These are phyloP conservation scores for Apodospora peruviana DNA, from an alignment of 495 filamentous ascomycete species.

Conservation along the genomic window DNA sequence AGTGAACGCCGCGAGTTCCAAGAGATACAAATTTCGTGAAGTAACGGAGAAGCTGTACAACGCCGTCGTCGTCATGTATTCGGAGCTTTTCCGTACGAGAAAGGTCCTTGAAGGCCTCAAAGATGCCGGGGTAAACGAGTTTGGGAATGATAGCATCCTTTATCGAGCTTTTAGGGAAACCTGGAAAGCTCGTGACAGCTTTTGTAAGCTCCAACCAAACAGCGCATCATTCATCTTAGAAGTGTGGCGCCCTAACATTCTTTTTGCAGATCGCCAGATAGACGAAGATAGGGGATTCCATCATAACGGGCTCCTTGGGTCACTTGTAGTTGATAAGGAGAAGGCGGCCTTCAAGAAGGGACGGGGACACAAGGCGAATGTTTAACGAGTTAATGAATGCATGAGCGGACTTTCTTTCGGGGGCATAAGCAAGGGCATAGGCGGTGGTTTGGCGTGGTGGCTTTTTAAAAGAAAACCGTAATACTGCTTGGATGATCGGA, in stretches of 20 bases:
- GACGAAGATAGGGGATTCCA: too few species aligned
- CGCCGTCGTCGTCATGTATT: conserved; percentile 16
- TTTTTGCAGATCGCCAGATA: not conserved
- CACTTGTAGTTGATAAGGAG: not conserved
- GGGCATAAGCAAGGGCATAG: too few species aligned
- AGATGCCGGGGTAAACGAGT: conserved; percentile 4
- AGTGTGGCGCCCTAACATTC: not conserved
- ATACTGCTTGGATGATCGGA: not conserved
- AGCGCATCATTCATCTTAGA: not conserved
- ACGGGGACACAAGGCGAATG: not conserved
- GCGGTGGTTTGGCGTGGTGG: not conserved
- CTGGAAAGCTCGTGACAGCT: conserved; percentile 10
- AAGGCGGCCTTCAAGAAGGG: not conserved
- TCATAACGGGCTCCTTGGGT: not conserved
- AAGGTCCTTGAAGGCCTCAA: conserved; percentile 8
- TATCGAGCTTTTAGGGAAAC: conserved; percentile 3
- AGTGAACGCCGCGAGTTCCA: conserved; percentile 3
- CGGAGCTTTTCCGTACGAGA: conserved; percentile 12
- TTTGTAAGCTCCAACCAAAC: conserved; percentile 22
- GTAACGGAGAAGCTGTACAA: conserved; percentile 13
- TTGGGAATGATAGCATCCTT: conserved; percentile 6
- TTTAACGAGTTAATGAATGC: not conserved
- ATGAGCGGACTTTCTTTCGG: too few species aligned
- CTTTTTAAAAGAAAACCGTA: not conserved
- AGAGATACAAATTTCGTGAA: conserved; percentile 10